phyloP scores from a whole-genome alignment of 2,329 filamentous ascomycete genomes.

The Simplicillium sp. region DNA sequence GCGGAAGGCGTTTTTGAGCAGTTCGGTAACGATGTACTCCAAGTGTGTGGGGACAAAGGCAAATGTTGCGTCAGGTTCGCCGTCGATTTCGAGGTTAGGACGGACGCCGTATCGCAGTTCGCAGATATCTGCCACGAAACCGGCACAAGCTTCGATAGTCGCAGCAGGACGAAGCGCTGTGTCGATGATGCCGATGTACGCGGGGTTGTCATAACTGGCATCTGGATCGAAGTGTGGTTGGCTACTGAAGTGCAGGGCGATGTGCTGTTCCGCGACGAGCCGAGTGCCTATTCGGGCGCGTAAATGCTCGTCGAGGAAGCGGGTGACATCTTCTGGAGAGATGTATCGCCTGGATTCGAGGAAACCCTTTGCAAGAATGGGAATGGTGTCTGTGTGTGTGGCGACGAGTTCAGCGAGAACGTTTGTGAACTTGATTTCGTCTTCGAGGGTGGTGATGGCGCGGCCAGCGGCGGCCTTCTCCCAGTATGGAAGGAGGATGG shows the following conservation, averaged over 20 bases:
- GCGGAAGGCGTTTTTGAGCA: slow-evolving; percentile 93
- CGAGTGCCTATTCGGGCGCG: slow-evolving; percentile 89
- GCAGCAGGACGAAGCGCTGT: slow-evolving; percentile 74
- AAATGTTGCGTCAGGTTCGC: slow-evolving; percentile 79
- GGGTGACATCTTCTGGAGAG: slow-evolving; percentile 69
- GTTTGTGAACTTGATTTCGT: slow-evolving; percentile 85
- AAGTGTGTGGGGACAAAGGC: slow-evolving; percentile 93
- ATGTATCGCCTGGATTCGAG: slow-evolving; percentile 91
- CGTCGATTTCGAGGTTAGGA: slow-evolving; percentile 71
- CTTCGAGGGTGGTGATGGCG: slow-evolving; percentile 55
- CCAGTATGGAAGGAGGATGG: slow-evolving; percentile 75
- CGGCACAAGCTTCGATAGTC: slow-evolving; percentile 75
- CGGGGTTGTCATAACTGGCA: slow-evolving; percentile 40
- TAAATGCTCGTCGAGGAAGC: slow-evolving; percentile 87
- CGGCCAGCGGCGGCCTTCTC: slow-evolving; percentile 34
- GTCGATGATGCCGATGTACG: slow-evolving; percentile 92
- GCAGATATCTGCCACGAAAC: slow-evolving; percentile 91
- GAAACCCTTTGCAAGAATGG: slow-evolving; percentile 83
- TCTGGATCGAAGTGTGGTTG: slow-evolving; percentile 59
- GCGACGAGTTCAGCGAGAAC: slow-evolving; percentile 92
- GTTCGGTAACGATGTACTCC: slow-evolving; percentile 93
- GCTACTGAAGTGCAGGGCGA: slow-evolving; percentile 68
- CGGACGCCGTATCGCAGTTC: slow-evolving; percentile 91
- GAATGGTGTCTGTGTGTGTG: slow-evolving; percentile 91
- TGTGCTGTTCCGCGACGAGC: slow-evolving; percentile 91